Conservation (phyloP, 2,329 filamentous ascomycete genomes). For the Penicillium sp. region DNA sequence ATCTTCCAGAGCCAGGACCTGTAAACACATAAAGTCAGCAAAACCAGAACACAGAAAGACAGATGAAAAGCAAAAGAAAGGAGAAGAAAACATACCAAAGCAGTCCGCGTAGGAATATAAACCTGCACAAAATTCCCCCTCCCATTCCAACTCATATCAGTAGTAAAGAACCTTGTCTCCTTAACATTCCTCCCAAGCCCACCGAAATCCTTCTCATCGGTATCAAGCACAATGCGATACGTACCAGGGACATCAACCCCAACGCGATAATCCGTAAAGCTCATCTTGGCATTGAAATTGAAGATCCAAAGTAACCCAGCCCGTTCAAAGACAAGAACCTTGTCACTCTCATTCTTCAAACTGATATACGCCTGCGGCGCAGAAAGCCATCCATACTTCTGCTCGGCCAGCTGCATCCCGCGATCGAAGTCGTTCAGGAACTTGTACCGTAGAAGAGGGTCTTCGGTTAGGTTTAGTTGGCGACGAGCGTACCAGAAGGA, state of each 20-base stretch:
- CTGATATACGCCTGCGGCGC: slow-evolving; percentile 84
- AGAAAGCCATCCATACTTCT: slow-evolving; percentile 88
- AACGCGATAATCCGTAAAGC: slow-evolving; percentile 88
- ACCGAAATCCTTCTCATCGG: slow-evolving; percentile 73
- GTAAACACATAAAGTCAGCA: background rate
- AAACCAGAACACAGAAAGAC: background rate
- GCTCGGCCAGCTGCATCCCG: slow-evolving; percentile 83
- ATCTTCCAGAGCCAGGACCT: slow-evolving; percentile 57
- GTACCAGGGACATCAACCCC: slow-evolving; percentile 82
- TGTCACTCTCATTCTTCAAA: slow-evolving; percentile 89
- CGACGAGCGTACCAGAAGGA: slow-evolving; percentile 93
- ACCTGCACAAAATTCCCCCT: slow-evolving; percentile 88
- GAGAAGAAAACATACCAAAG: slow-evolving; percentile 61
- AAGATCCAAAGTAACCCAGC: slow-evolving; percentile 89
- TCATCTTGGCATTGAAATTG: slow-evolving; percentile 85
- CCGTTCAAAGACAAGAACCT: slow-evolving; percentile 93
- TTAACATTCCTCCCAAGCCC: slow-evolving; percentile 76
- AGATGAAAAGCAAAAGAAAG: background rate
- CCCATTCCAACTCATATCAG: slow-evolving; percentile 83
- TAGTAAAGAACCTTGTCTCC: slow-evolving; percentile 87
- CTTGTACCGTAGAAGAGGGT: slow-evolving; percentile 78
- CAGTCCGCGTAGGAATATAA: slow-evolving; percentile 81
- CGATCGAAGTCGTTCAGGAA: slow-evolving; percentile 93
- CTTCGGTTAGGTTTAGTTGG: slow-evolving; percentile 89
- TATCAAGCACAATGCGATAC: slow-evolving; percentile 81